Evolutionary conservation across 1,139 yeast genomes (phyloP).

Genomic region (Magnusiomyces suaveolens): DNA sequence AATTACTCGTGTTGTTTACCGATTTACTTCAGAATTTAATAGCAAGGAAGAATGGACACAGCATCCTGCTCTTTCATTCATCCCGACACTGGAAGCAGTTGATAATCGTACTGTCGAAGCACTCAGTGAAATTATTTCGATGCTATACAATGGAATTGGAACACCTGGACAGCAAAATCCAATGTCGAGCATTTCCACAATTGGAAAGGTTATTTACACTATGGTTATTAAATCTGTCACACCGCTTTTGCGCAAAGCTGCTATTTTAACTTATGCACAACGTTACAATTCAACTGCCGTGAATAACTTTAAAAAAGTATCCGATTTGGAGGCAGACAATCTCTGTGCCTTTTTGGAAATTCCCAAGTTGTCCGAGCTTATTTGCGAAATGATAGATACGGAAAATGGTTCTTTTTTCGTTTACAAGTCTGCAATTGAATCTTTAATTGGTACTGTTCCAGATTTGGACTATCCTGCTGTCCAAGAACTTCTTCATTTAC

Average conservation of each 20-base stretch:
- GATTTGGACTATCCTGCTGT: conserved; percentile 61
- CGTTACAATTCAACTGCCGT: neutral
- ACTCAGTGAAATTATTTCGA: conserved; percentile 12
- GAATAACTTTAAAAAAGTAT: conserved; percentile 25
- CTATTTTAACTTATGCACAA: conserved; percentile 46
- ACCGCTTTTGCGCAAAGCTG: conserved; percentile 59
- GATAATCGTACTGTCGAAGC: conserved; percentile 16
- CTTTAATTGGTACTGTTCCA: neutral
- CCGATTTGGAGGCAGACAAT: conserved; percentile 45
- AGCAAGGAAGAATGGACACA: conserved; percentile 18
- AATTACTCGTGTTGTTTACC: conserved; percentile 18
- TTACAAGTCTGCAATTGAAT: neutral
- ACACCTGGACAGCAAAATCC: neutral
- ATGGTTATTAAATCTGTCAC: conserved; percentile 49
- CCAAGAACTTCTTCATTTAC: conserved; percentile 48
- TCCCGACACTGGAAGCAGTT: conserved; percentile 16
- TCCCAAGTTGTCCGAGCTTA: conserved; percentile 27
- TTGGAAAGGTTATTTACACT: conserved; percentile 37
- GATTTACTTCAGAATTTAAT: conserved; percentile 16
- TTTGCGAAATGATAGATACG: neutral
- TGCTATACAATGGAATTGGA: neutral
- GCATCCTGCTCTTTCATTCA: conserved; percentile 18
- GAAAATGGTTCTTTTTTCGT: neutral
- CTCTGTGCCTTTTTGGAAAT: conserved; percentile 47
- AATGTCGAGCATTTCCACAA: neutral